Evolutionary conservation across 805 yeast genomes (phyloP).

Genomic region (Saccharomycopsis babjevae): DNA sequence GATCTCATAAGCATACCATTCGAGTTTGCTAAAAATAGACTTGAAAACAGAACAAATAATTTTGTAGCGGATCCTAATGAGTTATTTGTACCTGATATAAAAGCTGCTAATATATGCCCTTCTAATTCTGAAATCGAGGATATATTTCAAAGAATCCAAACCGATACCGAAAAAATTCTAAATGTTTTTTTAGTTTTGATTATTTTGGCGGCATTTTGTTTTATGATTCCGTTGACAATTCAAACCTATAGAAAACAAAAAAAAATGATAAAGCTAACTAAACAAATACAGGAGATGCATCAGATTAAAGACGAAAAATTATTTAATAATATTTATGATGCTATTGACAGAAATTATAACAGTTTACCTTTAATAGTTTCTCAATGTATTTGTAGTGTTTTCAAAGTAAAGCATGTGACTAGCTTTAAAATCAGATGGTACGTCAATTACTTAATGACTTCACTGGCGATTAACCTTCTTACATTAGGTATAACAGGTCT

Average conservation of each 20-base stretch:
- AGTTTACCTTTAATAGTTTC: conserved; percentile 14
- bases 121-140: conserved; percentile 30
- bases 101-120: conserved; percentile 26
- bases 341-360: conserved; percentile 10
- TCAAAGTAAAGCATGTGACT: neutral
- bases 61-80: conserved; percentile 15
- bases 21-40: conserved; percentile 20
- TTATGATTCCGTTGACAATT: conserved; percentile 35
- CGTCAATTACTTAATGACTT: conserved; percentile 37
- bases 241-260: conserved; percentile 41
- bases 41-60: conserved; percentile 27
- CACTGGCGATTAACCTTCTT: conserved; percentile 40
- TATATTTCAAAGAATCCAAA: conserved; percentile 27
- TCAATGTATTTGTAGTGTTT: neutral
- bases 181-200: conserved; percentile 32
- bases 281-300: conserved; percentile 13
- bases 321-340: conserved; percentile 11
- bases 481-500: conserved; percentile 50
- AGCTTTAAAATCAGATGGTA: conserved; percentile 28
- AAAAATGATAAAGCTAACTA: conserved; percentile 29
- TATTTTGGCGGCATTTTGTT: conserved; percentile 31
- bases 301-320: neutral
- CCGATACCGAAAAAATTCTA: conserved; percentile 28
- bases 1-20: conserved; percentile 51
- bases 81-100: conserved; percentile 33